phyloP scores from a whole-genome alignment of 371 early-diverging fungal genomes.

The Mortierella sp. region DNA sequence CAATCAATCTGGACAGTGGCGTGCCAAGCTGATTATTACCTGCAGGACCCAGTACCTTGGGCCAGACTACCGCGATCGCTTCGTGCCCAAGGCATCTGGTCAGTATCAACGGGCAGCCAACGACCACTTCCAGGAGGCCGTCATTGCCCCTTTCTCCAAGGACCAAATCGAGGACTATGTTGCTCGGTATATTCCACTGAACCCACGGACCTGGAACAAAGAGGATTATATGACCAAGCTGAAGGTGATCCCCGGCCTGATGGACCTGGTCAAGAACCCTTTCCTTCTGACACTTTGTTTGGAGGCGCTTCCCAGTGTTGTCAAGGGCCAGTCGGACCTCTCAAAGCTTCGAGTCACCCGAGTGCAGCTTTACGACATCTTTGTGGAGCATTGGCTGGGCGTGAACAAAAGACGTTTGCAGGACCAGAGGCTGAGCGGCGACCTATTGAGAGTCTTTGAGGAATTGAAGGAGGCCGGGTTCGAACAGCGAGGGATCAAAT shows the following conservation, averaged over 20 bases:
- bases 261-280: constrained; percentile 12
- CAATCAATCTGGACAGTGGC: background rate
- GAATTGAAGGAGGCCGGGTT: background rate
- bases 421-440: background rate
- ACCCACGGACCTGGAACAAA: background rate
- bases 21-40: constrained; percentile 20
- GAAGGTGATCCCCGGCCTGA: background rate
- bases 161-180: constrained; percentile 10
- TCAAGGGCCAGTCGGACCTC: background rate
- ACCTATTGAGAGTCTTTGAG: background rate
- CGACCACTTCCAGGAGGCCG: background rate
- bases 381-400: constrained; percentile 11
- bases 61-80: background rate
- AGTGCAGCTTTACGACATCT: constrained; percentile 8
- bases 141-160: background rate
- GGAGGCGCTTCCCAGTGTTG: background rate
- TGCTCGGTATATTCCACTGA: background rate
- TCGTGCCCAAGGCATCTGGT: background rate
- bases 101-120: too few species aligned
- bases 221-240: background rate
- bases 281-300: background rate
- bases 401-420: background rate
- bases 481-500: background rate
- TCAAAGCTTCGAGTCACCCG: constrained; percentile 10
- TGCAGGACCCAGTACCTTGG: constrained; percentile 19